Percentiles rank a stretch among this genome's conserved stretches.
These are phyloP conservation scores for Candida xyloterini DNA, from an alignment of 805 yeast genomes.

Conservation along the genomic window DNA sequence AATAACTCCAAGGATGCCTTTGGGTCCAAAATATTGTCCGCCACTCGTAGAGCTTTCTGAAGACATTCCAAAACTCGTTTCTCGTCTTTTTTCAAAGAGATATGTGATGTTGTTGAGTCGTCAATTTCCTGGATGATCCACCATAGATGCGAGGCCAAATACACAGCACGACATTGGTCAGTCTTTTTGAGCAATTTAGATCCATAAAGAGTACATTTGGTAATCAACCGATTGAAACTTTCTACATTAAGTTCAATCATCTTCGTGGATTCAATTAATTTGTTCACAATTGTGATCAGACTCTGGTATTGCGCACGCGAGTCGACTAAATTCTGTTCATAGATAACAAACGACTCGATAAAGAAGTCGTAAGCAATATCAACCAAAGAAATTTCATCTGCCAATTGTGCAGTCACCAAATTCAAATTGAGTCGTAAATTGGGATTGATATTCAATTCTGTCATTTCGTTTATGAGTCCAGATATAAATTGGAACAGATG, in stretches of 20 bases:
- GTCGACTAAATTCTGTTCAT: slow-evolving; percentile 61
- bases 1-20: slow-evolving; percentile 74
- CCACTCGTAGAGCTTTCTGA: slow-evolving; percentile 82
- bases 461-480: slow-evolving; percentile 65
- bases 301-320: slow-evolving; percentile 49
- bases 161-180: slow-evolving; percentile 92
- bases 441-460: slow-evolving; percentile 34
- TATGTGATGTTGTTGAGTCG: slow-evolving; percentile 23
- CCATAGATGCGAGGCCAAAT: slow-evolving; percentile 88
- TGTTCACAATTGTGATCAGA: slow-evolving; percentile 45
- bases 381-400: slow-evolving; percentile 71
- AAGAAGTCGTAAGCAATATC: slow-evolving; percentile 84
- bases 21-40: slow-evolving; percentile 89
- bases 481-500: slow-evolving; percentile 70
- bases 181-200: slow-evolving; percentile 86
- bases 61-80: slow-evolving; percentile 88
- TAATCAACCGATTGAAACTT: slow-evolving; percentile 76
- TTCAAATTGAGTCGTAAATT: slow-evolving; percentile 44
- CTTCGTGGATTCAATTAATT: slow-evolving; percentile 40
- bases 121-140: slow-evolving; percentile 68
- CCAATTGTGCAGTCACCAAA: slow-evolving; percentile 65
- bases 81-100: slow-evolving; percentile 37
- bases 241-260: slow-evolving; percentile 43
- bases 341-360: slow-evolving; percentile 81
- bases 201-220: slow-evolving; percentile 83